Conservation (phyloP, 768 basidiomycete genomes). For the Tephrocybe rancida region DNA sequence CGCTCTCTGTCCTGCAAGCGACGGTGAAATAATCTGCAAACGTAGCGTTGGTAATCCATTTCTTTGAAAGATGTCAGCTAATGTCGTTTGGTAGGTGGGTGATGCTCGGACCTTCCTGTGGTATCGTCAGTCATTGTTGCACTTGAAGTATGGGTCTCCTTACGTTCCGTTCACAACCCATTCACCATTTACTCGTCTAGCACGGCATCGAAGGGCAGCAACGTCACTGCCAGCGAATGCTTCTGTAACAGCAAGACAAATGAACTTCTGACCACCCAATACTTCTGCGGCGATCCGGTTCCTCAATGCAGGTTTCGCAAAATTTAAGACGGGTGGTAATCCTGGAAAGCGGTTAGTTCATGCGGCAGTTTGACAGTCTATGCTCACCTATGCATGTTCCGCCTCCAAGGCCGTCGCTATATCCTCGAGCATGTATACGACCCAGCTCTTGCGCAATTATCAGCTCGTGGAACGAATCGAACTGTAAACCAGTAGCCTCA, state of each 20-base stretch:
- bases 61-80: constrained; percentile 27
- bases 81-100: background rate
- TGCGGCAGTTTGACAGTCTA: background rate
- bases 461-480: constrained; percentile 84
- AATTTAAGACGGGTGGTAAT: constrained; percentile 81
- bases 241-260: constrained; percentile 82
- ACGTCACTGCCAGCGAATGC: constrained; percentile 84
- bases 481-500: constrained; percentile 32
- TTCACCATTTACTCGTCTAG: constrained; percentile 68
- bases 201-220: constrained; percentile 71
- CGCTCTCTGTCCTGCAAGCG: constrained; percentile 55
- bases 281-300: constrained; percentile 59
- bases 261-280: constrained; percentile 66
- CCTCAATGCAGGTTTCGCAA: constrained; percentile 65
- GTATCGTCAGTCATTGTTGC: background rate
- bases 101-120: constrained; percentile 1
- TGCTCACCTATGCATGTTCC: constrained; percentile 35
- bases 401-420: constrained; percentile 71
- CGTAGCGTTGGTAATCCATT: constrained; percentile 82
- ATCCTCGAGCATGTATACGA: constrained; percentile 73
- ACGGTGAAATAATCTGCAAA: constrained; percentile 74
- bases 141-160: constrained; percentile 12
- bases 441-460: constrained; percentile 73
- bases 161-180: constrained; percentile 87
- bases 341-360: constrained; percentile 31